A percentile compares a stretch with the other conserved stretches of the same genome.
Conservation (phyloP, 805 yeast species). For the Cyberlindnera saturnus region DNA sequence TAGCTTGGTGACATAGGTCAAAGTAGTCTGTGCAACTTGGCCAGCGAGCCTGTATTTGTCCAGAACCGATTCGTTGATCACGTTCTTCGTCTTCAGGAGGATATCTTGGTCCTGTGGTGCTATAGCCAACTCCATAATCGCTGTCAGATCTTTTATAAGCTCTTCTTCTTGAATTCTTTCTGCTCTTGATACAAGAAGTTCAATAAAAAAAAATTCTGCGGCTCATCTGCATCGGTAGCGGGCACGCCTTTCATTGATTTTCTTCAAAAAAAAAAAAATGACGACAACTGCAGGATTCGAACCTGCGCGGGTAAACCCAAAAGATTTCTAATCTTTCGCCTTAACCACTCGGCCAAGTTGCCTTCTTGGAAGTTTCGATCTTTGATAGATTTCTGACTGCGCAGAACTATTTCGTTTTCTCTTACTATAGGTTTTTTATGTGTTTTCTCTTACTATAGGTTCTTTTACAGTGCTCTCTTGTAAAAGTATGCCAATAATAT, state of each 20-base stretch:
- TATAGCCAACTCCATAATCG: slow-evolving; percentile 63
- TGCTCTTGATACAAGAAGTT: too few relatives aligned
- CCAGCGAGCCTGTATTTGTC: slow-evolving; percentile 89
- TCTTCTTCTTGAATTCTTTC: too few relatives aligned
- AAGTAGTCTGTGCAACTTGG: slow-evolving; percentile 77
- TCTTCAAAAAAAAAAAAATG: slow-evolving; percentile 26
- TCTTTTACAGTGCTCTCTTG: neutral
- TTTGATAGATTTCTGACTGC: too few relatives aligned
- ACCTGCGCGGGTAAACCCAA: slow-evolving; percentile 60
- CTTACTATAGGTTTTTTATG: too few relatives aligned
- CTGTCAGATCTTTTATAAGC: too few relatives aligned
- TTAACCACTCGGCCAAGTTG: slow-evolving; percentile 61
- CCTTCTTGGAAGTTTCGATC: too few relatives aligned
- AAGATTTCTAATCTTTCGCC: slow-evolving; percentile 59
- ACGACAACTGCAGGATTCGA: slow-evolving; percentile 73
- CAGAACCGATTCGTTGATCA: slow-evolving; percentile 51
- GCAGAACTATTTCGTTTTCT: too few relatives aligned
- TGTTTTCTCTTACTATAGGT: neutral
- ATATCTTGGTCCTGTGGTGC: slow-evolving; percentile 70
- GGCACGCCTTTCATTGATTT: neutral
- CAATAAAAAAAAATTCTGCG: neutral
- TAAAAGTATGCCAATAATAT: slow-evolving; percentile 6
- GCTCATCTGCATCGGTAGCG: slow-evolving; percentile 5
- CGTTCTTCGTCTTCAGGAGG: slow-evolving; percentile 66
- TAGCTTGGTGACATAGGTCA: slow-evolving; percentile 57